phyloP scores from a whole-genome alignment of 495 filamentous ascomycete genomes.

The Tetracladium marchalianum region DNA sequence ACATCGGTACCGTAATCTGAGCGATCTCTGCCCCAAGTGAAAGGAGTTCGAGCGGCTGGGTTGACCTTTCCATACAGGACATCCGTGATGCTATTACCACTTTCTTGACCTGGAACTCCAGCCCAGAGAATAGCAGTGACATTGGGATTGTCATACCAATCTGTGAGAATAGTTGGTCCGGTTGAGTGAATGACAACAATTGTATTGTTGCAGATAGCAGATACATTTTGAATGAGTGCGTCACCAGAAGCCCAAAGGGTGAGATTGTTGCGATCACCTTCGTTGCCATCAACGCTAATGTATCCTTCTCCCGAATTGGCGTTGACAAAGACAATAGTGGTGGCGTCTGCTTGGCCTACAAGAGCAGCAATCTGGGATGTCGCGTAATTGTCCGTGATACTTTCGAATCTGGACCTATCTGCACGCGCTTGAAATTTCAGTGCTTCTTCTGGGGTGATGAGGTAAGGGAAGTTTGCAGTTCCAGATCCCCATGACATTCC shows the following conservation, averaged over 20 bases:
- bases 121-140: constrained; percentile 95
- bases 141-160: constrained; percentile 78
- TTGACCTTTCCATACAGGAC: constrained; percentile 86
- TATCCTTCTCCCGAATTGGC: constrained; percentile 82
- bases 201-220: constrained; percentile 75
- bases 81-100: constrained; percentile 77
- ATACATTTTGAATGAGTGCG: constrained; percentile 68
- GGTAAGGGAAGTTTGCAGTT: constrained; percentile 79
- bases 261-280: constrained; percentile 86
- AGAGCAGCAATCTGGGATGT: constrained; percentile 45
- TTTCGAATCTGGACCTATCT: constrained; percentile 56
- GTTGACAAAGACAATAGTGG: constrained; percentile 79
- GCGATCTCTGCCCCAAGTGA: constrained; percentile 70
- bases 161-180: constrained; percentile 68
- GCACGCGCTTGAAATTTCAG: constrained; percentile 63
- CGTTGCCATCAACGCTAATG: constrained; percentile 75
- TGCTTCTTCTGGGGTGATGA: constrained; percentile 77
- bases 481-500: constrained; percentile 94
- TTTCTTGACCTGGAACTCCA: constrained; percentile 84
- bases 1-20: constrained; percentile 69
- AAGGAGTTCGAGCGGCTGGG: constrained; percentile 77
- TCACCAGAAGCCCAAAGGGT: constrained; percentile 85
- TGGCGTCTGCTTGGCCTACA: constrained; percentile 56
- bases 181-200: constrained; percentile 86
- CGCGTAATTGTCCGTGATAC: constrained; percentile 66